Conservation (phyloP, 2,329 filamentous ascomycete species). For the Parafenestella ontariensis region DNA sequence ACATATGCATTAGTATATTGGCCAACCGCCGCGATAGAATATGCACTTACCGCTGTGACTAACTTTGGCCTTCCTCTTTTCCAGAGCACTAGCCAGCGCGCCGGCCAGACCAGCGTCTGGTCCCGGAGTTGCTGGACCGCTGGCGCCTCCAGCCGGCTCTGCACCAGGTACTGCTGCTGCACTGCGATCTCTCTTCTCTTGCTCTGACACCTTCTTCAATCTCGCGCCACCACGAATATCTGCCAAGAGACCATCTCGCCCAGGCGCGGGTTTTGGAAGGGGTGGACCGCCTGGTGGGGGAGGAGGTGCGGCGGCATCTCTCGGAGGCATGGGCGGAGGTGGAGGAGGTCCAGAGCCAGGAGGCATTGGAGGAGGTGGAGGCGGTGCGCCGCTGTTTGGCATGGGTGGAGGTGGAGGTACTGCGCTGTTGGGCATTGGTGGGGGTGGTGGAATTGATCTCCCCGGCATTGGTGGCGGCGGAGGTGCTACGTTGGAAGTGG, state of each 20-base stretch:
- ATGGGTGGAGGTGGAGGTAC: slow-evolving; percentile 47
- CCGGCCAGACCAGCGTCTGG: slow-evolving; percentile 53
- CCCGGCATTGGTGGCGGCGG: slow-evolving; percentile 33
- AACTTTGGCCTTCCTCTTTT: slow-evolving; percentile 90
- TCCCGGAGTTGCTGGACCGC: slow-evolving; percentile 40
- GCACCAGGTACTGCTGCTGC: slow-evolving; percentile 65
- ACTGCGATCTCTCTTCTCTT: slow-evolving; percentile 75
- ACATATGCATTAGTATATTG: slow-evolving; percentile 34
- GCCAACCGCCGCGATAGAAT: slow-evolving; percentile 6
- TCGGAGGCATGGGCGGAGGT: slow-evolving; percentile 45
- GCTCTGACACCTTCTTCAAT: slow-evolving; percentile 77
- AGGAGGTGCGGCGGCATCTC: slow-evolving; percentile 38
- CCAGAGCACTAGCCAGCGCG: slow-evolving; percentile 79
- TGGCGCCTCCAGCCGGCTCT: slow-evolving; percentile 50
- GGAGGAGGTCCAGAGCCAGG: slow-evolving; percentile 51
- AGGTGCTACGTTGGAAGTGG: slow-evolving; percentile 34
- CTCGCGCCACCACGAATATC: slow-evolving; percentile 71
- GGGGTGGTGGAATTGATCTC: slow-evolving; percentile 31
- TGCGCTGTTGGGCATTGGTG: slow-evolving; percentile 33
- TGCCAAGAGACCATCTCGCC: slow-evolving; percentile 69
- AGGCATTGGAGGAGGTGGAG: slow-evolving; percentile 55
- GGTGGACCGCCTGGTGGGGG: slow-evolving; percentile 36
- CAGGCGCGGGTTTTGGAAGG: slow-evolving; percentile 51
- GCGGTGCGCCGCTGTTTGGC: slow-evolving; percentile 44
- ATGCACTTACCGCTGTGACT: slow-evolving; percentile 80